Evolutionary conservation across 352 stramenopile genomes (phyloP), one percentile per base, ranked within the genome.

Genomic region (Phytophthora kernoviae): DNA sequence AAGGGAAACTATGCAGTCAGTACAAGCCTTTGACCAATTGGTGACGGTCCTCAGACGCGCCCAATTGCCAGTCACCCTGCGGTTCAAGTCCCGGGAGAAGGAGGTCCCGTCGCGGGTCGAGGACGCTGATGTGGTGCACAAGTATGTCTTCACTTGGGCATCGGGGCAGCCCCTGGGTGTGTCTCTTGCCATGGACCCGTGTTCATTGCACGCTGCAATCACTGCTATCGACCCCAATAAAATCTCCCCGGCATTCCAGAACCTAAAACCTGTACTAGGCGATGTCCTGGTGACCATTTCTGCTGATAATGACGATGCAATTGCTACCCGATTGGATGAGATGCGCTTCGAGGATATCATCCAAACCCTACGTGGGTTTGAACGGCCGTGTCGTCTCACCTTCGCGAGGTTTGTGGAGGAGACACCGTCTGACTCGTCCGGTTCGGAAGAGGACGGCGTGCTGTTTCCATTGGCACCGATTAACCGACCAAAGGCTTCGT

Each of bases 141-240:
- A 42, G 11, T 90, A 88, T 69, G 75, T 65, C 42, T 88, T 90
- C 55, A 68, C 54, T 45, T 92, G 83, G 83, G 61, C 67, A 2
- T 43, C 72, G 7, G 55, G 78, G 53, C 55, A 67, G 36, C 66
- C 82, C 0, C 65, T 94, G 10, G 85, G 85, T 33, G 73, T 94
- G 33, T 91, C 85, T 15, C 65, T 94, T 15, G 81, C 81, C 3
- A 91, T 91, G 80, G 82, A 94, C 46, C 85, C 85, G 53, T 90
- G 79, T 45, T 75, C 82, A 18, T 54, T 94, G 12, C 78, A 91
- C 62, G 81, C 82, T 6, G 73, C 74, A 41, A 85, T 94, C 63
- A 91, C 81, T 37, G 64, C 54, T 1, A 77, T 93, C 47, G 79
- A 93, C 47, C 33, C 68, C 10, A 68, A 66, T 17, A 84, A 84